Percentiles rank a stretch among this genome's conserved stretches.
Evolutionary conservation across 345 rosid genomes (phyloP).

Genomic region (Turnera subulata): DNA sequence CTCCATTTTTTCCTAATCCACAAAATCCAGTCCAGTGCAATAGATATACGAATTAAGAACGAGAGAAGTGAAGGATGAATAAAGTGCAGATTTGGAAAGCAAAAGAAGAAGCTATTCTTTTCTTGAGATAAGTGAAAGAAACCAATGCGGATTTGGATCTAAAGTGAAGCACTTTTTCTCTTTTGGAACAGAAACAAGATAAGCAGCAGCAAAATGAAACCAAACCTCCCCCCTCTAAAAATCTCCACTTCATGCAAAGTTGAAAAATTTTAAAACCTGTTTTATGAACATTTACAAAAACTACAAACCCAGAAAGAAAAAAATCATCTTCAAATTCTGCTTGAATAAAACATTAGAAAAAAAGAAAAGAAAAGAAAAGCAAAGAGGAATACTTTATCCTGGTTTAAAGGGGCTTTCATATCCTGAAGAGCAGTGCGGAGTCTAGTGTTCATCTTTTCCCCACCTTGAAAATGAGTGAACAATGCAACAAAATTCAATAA

Average conservation of each 20-base stretch:
- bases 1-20: constrained; percentile 58
- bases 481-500: constrained; percentile 17
- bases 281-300: background rate
- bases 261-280: constrained; percentile 3
- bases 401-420: constrained; percentile 62
- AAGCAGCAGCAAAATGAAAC: background rate
- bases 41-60: constrained; percentile 7
- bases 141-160: constrained; percentile 47
- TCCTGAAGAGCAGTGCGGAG: constrained; percentile 61
- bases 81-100: constrained; percentile 3
- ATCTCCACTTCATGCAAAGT: background rate
- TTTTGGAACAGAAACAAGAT: constrained; percentile 15
- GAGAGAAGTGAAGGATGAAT: constrained; percentile 11
- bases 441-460: constrained; percentile 60
- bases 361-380: constrained; percentile 4
- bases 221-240: background rate
- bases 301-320: constrained; percentile 8
- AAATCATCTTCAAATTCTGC: constrained; percentile 4
- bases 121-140: constrained; percentile 54
- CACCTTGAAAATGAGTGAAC: constrained; percentile 25
- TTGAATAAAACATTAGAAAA: constrained; percentile 8
- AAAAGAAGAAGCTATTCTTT: constrained; percentile 34
- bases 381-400: constrained; percentile 33
- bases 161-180: constrained; percentile 29
- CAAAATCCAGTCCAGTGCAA: constrained; percentile 22